Conservation (phyloP, 345 rosid species). For the Moricandia arvensis region DNA sequence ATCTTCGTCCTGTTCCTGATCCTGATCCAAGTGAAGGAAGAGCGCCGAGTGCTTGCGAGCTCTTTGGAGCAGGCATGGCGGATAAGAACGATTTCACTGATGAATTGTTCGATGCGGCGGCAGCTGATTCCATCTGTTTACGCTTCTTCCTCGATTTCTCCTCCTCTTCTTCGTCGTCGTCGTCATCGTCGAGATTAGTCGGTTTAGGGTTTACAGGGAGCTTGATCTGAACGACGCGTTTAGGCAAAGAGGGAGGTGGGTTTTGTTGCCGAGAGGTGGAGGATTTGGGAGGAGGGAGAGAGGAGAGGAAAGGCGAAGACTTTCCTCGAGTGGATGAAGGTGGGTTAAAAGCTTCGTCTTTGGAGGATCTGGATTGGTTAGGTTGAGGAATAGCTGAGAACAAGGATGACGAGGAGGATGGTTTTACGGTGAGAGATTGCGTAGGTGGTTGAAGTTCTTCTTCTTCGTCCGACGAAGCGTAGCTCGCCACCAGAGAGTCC, state of each 20-base stretch:
- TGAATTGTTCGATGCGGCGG: conserved; percentile 32
- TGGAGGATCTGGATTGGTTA: conserved; percentile 27
- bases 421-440: conserved; percentile 20
- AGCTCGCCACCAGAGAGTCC: conserved; percentile 80
- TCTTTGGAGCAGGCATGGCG: conserved; percentile 71
- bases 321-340: conserved; percentile 22
- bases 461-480: conserved; percentile 87
- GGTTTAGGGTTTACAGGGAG: conserved; percentile 50
- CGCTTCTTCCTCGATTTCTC: conserved; percentile 51
- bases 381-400: conserved; percentile 57
- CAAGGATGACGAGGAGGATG: conserved; percentile 29
- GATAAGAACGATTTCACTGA: conserved; percentile 74
- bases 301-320: conserved; percentile 43
- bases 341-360: conserved; percentile 28
- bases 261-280: conserved; percentile 11
- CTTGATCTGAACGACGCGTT: conserved; percentile 71
- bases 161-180: conserved; percentile 52
- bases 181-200: conserved; percentile 8
- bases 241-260: conserved; percentile 28
- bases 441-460: conserved; percentile 33
- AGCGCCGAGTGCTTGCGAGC: conserved; percentile 63
- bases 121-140: conserved; percentile 41
- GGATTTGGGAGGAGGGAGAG: conserved; percentile 55
- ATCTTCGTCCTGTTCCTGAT: conserved; percentile 69
- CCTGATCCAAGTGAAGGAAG: conserved; percentile 50